These are phyloP conservation scores for Diversispora epigaea DNA, from an alignment of 192 early-diverging fungal species.

Conservation along the genomic window DNA sequence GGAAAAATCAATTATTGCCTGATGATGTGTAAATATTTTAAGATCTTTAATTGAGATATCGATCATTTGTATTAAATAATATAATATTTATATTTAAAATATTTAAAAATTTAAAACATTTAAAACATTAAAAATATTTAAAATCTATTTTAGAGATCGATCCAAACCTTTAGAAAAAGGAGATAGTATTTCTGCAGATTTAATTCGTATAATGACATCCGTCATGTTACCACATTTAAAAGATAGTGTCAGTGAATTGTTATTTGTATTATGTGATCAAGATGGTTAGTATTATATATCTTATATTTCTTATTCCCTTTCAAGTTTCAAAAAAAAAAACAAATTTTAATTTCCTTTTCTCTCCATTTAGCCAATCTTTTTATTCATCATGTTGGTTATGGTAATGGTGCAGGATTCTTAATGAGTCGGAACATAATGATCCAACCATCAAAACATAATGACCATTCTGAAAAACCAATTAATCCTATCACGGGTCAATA, in stretches of 20 bases:
- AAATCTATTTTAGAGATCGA: constrained; percentile 58
- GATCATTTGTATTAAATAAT: too few relatives aligned
- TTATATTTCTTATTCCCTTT: not conserved
- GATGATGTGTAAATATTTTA: constrained; percentile 59
- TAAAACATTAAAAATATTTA: not conserved
- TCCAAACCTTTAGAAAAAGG: constrained; percentile 67
- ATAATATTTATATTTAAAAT: too few relatives aligned
- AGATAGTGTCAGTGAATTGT: constrained; percentile 60
- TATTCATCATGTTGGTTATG: constrained; percentile 81
- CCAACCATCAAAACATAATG: constrained; percentile 32
- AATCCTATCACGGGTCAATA: constrained; percentile 93
- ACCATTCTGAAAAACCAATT: constrained; percentile 36
- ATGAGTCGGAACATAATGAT: constrained; percentile 69
- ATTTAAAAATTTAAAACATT: too few relatives aligned
- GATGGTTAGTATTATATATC: constrained; percentile 50
- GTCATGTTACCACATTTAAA: constrained; percentile 57
- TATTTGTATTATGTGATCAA: constrained; percentile 70
- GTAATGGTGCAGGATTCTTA: constrained; percentile 90
- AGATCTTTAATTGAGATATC: too few relatives aligned
- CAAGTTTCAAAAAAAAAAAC: not conserved
- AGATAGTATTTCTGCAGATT: constrained; percentile 52
- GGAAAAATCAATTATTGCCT: constrained; percentile 58
- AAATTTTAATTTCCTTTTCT: not conserved
- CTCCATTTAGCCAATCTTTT: constrained; percentile 52
- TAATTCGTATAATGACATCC: constrained; percentile 73